Base-by-base conservation (phyloP, 139 green algal genomes). In the Nannochloris sp. region DNA sequence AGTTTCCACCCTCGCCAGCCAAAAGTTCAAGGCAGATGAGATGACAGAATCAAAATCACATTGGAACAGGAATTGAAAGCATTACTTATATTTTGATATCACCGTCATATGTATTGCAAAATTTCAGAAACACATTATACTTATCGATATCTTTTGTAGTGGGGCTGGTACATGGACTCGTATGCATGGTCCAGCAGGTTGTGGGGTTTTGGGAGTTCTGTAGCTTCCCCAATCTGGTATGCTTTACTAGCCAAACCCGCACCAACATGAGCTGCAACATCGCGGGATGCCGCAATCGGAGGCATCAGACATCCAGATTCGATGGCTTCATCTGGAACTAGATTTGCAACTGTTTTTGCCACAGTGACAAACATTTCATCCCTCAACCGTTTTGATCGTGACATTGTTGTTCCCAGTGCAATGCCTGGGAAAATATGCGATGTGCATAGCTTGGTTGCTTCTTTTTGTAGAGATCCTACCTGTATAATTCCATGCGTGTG, bases 341-440 rank as follows among this genome's bases (percentile, higher is more conserved):
- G 61, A 17, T 78, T 68, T 0, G 85, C 77, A n/a, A 95, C 76
- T 12, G 84, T 79, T 65, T 91, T 78, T 12, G 77, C 77, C 0
- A 81, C 87, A 8, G 85, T 85, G 0, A 85, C 79, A 63, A 91
- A 84, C 75, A 91, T 87, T 56, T 95, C 89, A 50, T 93, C 84
- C 2, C 84, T 63, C 37, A 95, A 75, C 44, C 84, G 82, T 17
- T 79, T 92, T 65, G 72, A 78, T 43, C 81, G 64, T 2, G 76
- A 80, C 55, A 81, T 62, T n/a, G 82, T 61, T n/a, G 63, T 49
- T n/a, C 79, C 82, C 58, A 87, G 57, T 13, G 69, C 80, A 46
- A 88, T 63, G 40, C 86, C 88, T n/a, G 77, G 72, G 55, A 83
- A 84, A 20, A 83, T 26, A 25, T 72, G 69, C 0, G 65, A 36